Evolutionary conservation across 176 grass and related monocot genomes (phyloP), one percentile per base, ranked within the genome.

Genomic region (Aegilops tauschii): DNA sequence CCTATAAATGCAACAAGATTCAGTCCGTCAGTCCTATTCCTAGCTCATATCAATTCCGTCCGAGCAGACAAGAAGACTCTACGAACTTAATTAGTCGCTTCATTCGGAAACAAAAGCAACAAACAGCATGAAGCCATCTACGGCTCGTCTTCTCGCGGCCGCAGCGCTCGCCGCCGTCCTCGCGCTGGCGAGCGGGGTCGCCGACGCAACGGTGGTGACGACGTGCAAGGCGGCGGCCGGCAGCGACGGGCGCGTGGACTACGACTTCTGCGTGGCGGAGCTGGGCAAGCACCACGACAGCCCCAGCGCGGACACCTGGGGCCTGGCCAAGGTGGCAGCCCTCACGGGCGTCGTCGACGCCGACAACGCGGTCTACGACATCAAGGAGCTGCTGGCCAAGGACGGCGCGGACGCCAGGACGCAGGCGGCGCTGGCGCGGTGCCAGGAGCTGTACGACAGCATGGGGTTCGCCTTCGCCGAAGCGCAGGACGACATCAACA

Each of bases 261-360:
- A 88, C 86, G 16, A n/a, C 61, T 91, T 91, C 82, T 91, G 86
- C 90, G 85, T 87, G 39, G 16, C 37, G 9, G 81, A 88, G 69
- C 82, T 91, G 62, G 86, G 90, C 49, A 80, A 7, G 23, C 81
- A 91, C 81, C 85, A 32, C 69, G 85, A 88, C n/a, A 88, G 81
- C 85, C 85, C 89, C 29, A 42, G 71, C 76, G 85, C 89, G 1
- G 89, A 91, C 49, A 6, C 39, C 12, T 88, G 85, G 85, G 89
- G 89, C 13, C 77, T 91, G 35, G 90, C 90, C 77, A 91, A 91
- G 90, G 85, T 91, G 76, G 90, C 90, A 12, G 82, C 86, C 17
- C 82, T 88, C 18, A 85, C 62, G 2, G 82, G 90, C 66, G 20
- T 89, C 82, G 54, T 80, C 6, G 27, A 65, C 81, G 74, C 68